These are phyloP conservation scores for Mycosphaerella arachidis DNA, from an alignment of 2,329 filamentous ascomycete species.

Conservation along the genomic window DNA sequence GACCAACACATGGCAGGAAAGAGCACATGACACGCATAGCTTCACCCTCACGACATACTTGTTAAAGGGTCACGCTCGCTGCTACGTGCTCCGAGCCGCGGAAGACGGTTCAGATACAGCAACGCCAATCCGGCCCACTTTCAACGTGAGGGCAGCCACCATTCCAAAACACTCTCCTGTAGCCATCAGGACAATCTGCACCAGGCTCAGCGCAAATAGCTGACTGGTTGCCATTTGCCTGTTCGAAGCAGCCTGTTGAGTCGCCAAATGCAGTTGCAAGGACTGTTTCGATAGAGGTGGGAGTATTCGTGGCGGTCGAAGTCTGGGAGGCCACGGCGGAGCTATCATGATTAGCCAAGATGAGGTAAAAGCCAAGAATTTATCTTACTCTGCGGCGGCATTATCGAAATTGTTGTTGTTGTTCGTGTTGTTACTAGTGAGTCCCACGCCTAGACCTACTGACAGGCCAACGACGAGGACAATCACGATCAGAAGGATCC, in stretches of 20 bases:
- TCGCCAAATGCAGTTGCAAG: not conserved
- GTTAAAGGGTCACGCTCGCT: too few relatives aligned
- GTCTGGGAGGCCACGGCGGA: not conserved
- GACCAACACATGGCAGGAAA: not conserved
- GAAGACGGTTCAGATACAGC: not conserved
- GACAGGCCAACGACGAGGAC: not conserved
- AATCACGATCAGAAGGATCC: not conserved
- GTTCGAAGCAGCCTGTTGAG: not conserved
- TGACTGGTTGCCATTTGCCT: not conserved
- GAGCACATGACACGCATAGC: not conserved
- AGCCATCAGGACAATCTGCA: not conserved
- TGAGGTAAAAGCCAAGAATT: too few relatives aligned
- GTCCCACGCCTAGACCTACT: not conserved
- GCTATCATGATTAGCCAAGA: too few relatives aligned
- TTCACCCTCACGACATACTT: too few relatives aligned
- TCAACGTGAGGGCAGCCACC: not conserved
- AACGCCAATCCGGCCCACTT: not conserved
- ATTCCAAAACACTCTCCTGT: not conserved
- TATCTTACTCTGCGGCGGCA: not conserved
- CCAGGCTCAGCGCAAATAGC: not conserved
- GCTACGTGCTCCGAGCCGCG: too few relatives aligned
- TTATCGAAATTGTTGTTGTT: not conserved
- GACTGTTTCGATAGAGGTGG: not conserved
- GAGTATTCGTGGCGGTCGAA: not conserved
- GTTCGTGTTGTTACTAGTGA: not conserved